Percentiles rank a stretch among this genome's conserved stretches.
Evolutionary conservation across 2,329 filamentous ascomycete species (phyloP).

Genomic region (Aspergillus uvarum): DNA sequence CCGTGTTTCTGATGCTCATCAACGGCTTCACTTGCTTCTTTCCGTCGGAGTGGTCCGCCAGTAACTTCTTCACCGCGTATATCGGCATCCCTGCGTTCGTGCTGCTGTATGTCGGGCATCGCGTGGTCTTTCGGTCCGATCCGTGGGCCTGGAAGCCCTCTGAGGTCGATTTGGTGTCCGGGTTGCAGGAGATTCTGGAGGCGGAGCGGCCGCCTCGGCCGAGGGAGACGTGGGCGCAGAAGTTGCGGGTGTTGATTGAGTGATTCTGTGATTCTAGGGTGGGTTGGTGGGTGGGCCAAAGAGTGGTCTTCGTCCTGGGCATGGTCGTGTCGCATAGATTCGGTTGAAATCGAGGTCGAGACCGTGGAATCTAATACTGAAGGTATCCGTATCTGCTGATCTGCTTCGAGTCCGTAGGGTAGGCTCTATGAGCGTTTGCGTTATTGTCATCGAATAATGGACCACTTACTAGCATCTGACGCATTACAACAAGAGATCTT

Average conservation of each 20-base stretch:
- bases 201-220: slow-evolving; percentile 37
- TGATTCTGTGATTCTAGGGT: slow-evolving; percentile 10
- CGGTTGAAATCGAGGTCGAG: too few relatives aligned
- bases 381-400: too few relatives aligned
- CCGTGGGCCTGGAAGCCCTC: slow-evolving; percentile 52
- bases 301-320: not conserved
- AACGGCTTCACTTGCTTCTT: slow-evolving; percentile 77
- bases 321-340: too few relatives aligned
- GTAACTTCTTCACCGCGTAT: slow-evolving; percentile 66
- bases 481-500: too few relatives aligned
- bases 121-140: slow-evolving; percentile 49
- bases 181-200: slow-evolving; percentile 55
- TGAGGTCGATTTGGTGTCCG: slow-evolving; percentile 55
- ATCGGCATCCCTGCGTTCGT: slow-evolving; percentile 65
- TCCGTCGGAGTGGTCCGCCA: slow-evolving; percentile 60
- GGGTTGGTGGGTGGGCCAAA: too few relatives aligned
- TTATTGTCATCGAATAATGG: too few relatives aligned
- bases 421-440: too few relatives aligned
- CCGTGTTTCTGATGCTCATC: slow-evolving; percentile 64
- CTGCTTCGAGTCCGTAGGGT: too few relatives aligned
- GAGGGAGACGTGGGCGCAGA: slow-evolving; percentile 35
- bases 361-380: too few relatives aligned
- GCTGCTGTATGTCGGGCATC: slow-evolving; percentile 54
- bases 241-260: slow-evolving; percentile 32
- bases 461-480: too few relatives aligned